These are phyloP conservation scores for Dicorynia guianensis DNA, from an alignment of 306 rosid species.

Conservation along the genomic window DNA sequence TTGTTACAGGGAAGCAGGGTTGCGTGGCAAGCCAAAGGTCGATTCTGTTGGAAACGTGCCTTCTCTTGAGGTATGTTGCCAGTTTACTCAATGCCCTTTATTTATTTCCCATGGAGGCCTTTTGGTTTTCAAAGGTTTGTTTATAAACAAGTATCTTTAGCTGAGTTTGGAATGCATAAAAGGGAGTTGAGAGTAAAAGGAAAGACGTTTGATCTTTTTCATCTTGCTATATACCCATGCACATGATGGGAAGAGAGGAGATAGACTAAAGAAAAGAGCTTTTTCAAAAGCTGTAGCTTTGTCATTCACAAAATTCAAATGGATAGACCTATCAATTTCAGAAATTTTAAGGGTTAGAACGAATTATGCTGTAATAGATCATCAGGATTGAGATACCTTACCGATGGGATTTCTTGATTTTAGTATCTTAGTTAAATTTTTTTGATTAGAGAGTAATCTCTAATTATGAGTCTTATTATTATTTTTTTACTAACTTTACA, in stretches of 20 bases:
- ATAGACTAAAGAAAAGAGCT: no score
- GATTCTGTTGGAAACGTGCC: slow-evolving; percentile 64
- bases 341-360: slow-evolving; percentile 40
- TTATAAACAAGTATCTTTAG: slow-evolving; percentile 35
- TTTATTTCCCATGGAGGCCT: slow-evolving; percentile 39
- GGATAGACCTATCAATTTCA: slow-evolving; percentile 63
- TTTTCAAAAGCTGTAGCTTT: slow-evolving; percentile 63
- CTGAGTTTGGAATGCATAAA: slow-evolving; percentile 56
- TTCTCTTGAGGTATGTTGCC: slow-evolving; percentile 69
- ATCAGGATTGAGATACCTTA: no score
- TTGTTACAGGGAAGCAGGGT: slow-evolving; percentile 89
- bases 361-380: slow-evolving; percentile 37
- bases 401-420: no score
- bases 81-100: slow-evolving; percentile 32
- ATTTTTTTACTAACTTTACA: no score
- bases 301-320: slow-evolving; percentile 53
- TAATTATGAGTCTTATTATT: no score
- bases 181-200: slow-evolving; percentile 54
- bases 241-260: slow-evolving; percentile 49
- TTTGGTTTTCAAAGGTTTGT: slow-evolving; percentile 33
- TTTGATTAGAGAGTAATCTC: no score
- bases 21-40: slow-evolving; percentile 76
- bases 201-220: slow-evolving; percentile 66
- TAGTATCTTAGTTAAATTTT: no score
- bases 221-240: slow-evolving; percentile 56